Evolutionary conservation across 768 basidiomycete genomes (phyloP), one percentile per base, ranked within the genome.

Genomic region (Austroboletus eburneus): DNA sequence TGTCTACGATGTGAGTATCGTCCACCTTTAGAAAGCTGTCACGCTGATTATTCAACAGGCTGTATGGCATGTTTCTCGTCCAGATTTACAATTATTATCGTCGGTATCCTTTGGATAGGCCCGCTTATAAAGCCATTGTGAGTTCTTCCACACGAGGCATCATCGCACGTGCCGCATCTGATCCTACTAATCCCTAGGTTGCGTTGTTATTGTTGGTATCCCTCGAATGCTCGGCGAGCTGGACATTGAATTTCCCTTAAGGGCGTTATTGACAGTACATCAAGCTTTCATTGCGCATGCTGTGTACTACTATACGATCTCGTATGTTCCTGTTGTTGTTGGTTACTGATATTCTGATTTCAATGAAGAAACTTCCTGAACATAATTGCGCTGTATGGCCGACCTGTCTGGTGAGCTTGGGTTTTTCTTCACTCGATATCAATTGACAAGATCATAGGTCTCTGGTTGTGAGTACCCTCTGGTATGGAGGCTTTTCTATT

Each of bases 21-120:
- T 3, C 17, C 24, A 21, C 33, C 9, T 38, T 17, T 25, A 22
- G 30, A 17, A 20, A 16, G 32, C 30, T 13, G 5, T 22, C 7
- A 7, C 2, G 10, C 49, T 72, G 52, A 69, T 61, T 39, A 55
- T 73, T 30, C 30, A 27, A 39, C 57, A 73, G 72, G 29, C 42
- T 68, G 9, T 81, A 76, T 59, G 81, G 82, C 17, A 68, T 81
- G 24, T 67, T 83, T 37, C 55, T 72, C 37, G 66, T 77, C 16
- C 82, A 84, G 60, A 65, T 73, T 7, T 76, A 74, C 59, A 67
- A 69, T 23, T 85, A 85, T 53, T 79, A 78, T 58, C 63, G 65
- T 49, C 69, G 72, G 39, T 85, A 78, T 64, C 75, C 75, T 47
- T 67, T 68, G 27, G 83, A 85, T 63, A 74, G 71, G 45, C 24